These are phyloP conservation scores for Zostera marina DNA, from an alignment of 116 monocot species.

Conservation along the genomic window DNA sequence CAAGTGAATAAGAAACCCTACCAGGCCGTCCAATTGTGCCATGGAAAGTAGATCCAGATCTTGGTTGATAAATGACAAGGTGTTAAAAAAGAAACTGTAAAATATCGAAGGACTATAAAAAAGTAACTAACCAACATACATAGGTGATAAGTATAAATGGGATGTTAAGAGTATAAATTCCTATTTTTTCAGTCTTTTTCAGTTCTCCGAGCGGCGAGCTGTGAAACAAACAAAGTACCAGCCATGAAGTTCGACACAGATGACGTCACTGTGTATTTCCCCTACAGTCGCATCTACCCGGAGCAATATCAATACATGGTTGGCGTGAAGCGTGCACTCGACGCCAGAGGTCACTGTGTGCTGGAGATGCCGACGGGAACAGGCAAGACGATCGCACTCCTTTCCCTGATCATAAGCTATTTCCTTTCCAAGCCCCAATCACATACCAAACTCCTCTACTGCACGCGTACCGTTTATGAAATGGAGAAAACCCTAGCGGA, in stretches of 20 bases:
- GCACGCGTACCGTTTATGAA: slow-evolving; percentile 98
- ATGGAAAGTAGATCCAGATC: too few relatives aligned
- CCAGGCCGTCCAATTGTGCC: too few relatives aligned
- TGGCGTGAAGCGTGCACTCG: slow-evolving; percentile 84
- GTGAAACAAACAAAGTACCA: too few relatives aligned
- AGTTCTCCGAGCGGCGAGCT: too few relatives aligned
- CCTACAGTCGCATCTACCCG: slow-evolving; percentile 87
- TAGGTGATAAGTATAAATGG: too few relatives aligned
- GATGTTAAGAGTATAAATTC: too few relatives aligned
- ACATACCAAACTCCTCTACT: slow-evolving; percentile 71
- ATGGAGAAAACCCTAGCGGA: slow-evolving; percentile 99
- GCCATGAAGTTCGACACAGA: slow-evolving; percentile 79
- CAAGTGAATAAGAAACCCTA: too few relatives aligned
- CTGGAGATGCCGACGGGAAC: slow-evolving; percentile 99
- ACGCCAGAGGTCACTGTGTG: slow-evolving; percentile 85
- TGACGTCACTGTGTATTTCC: slow-evolving; percentile 82
- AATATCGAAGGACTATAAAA: too few relatives aligned
- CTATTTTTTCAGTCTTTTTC: too few relatives aligned
- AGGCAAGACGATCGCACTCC: slow-evolving; percentile 88
- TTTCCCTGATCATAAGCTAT: slow-evolving; percentile 87
- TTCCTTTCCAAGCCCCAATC: slow-evolving; percentile 28
- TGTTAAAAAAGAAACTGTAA: too few relatives aligned
- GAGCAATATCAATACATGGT: slow-evolving; percentile 97
- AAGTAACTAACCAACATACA: too few relatives aligned
- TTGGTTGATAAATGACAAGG: too few relatives aligned